phyloP scores from a whole-genome alignment of 2,329 filamentous ascomycete genomes.

The Colletotrichum acutatum region DNA sequence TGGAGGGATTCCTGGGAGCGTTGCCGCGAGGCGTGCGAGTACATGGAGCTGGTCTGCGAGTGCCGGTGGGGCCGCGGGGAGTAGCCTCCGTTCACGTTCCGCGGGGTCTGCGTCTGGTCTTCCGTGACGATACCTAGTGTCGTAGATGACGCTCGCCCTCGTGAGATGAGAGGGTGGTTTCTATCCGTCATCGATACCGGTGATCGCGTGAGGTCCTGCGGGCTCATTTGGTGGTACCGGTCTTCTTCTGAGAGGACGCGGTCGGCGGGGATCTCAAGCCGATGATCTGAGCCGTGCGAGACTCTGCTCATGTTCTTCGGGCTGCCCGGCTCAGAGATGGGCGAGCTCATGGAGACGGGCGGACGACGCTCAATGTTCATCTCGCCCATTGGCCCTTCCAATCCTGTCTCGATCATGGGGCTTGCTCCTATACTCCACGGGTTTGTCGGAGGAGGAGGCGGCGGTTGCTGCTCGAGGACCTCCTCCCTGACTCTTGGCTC shows the following conservation, averaged over 20 bases:
- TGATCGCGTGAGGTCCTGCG: slow-evolving; percentile 10
- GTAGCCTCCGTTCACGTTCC: background rate
- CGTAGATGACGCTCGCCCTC: background rate
- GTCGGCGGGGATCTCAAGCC: slow-evolving; percentile 14
- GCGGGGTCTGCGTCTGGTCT: slow-evolving; percentile 11
- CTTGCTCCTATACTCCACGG: slow-evolving; percentile 31
- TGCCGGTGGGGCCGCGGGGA: slow-evolving; percentile 11
- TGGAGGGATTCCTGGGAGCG: slow-evolving; percentile 49
- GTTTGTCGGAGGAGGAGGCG: slow-evolving; percentile 22
- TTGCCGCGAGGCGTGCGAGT: slow-evolving; percentile 41
- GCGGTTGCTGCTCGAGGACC: slow-evolving; percentile 23
- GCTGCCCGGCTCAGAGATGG: slow-evolving; percentile 18
- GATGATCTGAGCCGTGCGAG: slow-evolving; percentile 9
- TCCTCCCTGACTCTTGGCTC: slow-evolving; percentile 39
- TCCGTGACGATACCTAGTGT: slow-evolving; percentile 15
- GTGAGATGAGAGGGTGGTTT: background rate
- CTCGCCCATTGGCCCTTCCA: background rate
- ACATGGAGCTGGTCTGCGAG: slow-evolving; percentile 30
- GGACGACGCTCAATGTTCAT: slow-evolving; percentile 18
- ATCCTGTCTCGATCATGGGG: background rate
- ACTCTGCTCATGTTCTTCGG: slow-evolving; percentile 4
- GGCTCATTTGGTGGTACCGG: slow-evolving; percentile 29
- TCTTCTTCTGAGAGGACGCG: slow-evolving; percentile 20
- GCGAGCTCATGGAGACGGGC: slow-evolving; percentile 29
- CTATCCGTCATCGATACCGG: background rate